A percentile compares a stretch with the other conserved stretches of the same genome.
These are phyloP conservation scores for Cyclotella sp. DNA, from an alignment of 108 stramenopile genomes.

Conservation along the genomic window DNA sequence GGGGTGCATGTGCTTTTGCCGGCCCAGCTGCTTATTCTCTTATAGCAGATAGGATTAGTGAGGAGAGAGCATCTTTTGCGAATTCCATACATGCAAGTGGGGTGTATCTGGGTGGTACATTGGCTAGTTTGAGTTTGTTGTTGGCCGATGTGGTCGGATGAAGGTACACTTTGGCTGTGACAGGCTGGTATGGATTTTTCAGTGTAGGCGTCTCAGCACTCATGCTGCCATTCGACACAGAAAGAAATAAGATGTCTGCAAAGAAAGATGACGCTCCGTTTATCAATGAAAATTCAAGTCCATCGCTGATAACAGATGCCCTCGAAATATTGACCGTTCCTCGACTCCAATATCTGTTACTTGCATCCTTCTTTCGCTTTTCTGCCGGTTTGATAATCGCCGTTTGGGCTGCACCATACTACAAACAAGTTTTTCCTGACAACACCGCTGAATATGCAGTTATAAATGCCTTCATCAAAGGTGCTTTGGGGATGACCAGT, in stretches of 20 bases:
- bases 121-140: conserved; percentile 79
- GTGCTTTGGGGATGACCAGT: conserved; percentile 68
- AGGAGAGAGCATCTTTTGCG: conserved; percentile 69
- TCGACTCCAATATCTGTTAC: conserved; percentile 60
- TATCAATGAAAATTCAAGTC: background rate
- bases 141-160: conserved; percentile 75
- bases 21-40: conserved; percentile 93
- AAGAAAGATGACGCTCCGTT: background rate
- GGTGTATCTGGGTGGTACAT: conserved; percentile 88
- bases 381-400: conserved; percentile 90
- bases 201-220: conserved; percentile 29
- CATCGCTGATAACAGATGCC: conserved; percentile 13
- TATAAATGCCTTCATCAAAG: conserved; percentile 87
- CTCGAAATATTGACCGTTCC: conserved; percentile 47
- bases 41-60: conserved; percentile 77
- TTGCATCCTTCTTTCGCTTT: conserved; percentile 84
- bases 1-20: conserved; percentile 84
- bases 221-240: conserved; percentile 57
- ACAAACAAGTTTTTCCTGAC: conserved; percentile 81
- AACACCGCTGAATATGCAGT: conserved; percentile 74
- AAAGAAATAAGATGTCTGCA: conserved; percentile 24
- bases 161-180: conserved; percentile 53
- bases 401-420: conserved; percentile 91
- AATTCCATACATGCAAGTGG: conserved; percentile 87
- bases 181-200: conserved; percentile 43